Conservation (phyloP, 768 basidiomycete species). For the Neoboletus magnificus region DNA sequence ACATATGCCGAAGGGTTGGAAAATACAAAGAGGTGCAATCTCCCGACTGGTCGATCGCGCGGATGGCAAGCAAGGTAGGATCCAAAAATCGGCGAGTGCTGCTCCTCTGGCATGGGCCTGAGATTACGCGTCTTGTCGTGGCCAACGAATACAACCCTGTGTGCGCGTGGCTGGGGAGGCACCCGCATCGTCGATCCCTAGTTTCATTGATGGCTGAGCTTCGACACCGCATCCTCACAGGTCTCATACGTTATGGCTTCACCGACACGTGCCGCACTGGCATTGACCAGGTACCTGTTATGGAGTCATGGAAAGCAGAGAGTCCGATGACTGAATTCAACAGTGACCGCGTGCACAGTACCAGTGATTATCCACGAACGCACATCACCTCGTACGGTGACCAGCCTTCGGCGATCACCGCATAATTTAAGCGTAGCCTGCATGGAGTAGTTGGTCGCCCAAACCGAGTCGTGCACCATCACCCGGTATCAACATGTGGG, state of each 20-base stretch:
- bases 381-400: not conserved
- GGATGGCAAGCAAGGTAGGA: not conserved
- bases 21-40: not conserved
- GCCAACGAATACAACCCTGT: not conserved
- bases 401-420: not conserved
- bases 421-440: not conserved
- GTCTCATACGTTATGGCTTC: constrained; percentile 20
- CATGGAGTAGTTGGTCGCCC: not conserved
- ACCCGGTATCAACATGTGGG: not conserved
- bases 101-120: not conserved
- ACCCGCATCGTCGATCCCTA: constrained; percentile 12
- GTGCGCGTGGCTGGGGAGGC: not conserved
- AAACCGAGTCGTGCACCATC: not conserved
- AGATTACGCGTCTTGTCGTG: constrained; percentile 1
- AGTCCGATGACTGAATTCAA: not conserved
- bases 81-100: not conserved
- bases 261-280: constrained; percentile 2
- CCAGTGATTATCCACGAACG: too few relatives aligned
- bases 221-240: not conserved
- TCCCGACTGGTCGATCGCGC: not conserved
- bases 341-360: too few relatives aligned
- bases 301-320: not conserved
- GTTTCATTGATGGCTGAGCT: constrained; percentile 6
- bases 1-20: not conserved
- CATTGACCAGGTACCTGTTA: not conserved